Evolutionary conservation across 495 filamentous ascomycete genomes (phyloP), one percentile per base, ranked within the genome.

Genomic region (Penicillium alfredii): DNA sequence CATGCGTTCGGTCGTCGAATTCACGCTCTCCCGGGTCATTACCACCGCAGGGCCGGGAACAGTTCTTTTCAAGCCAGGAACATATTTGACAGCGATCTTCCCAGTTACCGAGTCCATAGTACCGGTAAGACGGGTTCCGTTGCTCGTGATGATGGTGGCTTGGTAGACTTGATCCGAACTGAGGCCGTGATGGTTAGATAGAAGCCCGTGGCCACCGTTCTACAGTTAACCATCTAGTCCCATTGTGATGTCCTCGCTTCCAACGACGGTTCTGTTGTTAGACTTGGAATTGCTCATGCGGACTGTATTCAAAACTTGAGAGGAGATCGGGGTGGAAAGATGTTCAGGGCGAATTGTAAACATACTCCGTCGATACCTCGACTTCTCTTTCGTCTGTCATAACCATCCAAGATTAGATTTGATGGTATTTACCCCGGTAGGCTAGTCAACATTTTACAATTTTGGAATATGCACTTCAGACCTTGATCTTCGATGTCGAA

Each of bases 181-280:
- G 13, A 50, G 35, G 6, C 47, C 47, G n/a, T 50, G 24, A 10
- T 34, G 24, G 6, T 34, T 42, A 3, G 42, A 50, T 4, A 50
- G 22, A 9, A 27, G 6, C 4, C 47, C 47, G 17, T 79, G 74
- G 10, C 76, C 76, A n/a, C 75, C 76, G 11, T 72, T 73, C 35
- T 76, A 71, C 11, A 72, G 58, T 27, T 71, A 66, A 11, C 76
- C 74, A n/a, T 74, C 76, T 0, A 58, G 42, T 4, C 56, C 58
- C 8, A 66, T 53, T 1, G 44, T 54, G 4, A 41, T 22, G 15
- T 56, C 55, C 22, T 53, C 41, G 4, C 58, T 56, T 17, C 45
- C 49, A 1, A 53, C 45, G 1, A 61, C 43, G 1, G 49, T 37
- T 23, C 57, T 15, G 10, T 42, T 44, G n/a, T n/a, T n/a, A n/a